Conservation (phyloP, 163 green algal genomes). For the Trebouxiophyceae sp. region DNA sequence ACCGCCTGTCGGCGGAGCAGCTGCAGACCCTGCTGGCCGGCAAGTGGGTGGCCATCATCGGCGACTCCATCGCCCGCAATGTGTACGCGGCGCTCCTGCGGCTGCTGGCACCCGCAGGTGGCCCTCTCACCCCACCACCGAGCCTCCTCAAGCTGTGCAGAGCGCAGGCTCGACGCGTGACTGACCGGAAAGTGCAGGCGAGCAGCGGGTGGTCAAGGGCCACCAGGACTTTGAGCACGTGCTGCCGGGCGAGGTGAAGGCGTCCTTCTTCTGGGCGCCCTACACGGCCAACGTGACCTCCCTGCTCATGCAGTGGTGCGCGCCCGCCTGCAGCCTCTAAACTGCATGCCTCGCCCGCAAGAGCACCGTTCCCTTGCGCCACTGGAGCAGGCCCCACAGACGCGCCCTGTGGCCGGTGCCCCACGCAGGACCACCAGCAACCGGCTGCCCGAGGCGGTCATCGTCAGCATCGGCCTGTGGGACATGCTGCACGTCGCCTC, state of each 20-base stretch:
- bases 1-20: background rate
- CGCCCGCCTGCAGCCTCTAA: too few relatives aligned
- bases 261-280: conserved; percentile 32
- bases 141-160: background rate
- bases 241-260: conserved; percentile 17
- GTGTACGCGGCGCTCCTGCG: conserved; percentile 33
- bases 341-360: too few relatives aligned
- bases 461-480: conserved; percentile 38
- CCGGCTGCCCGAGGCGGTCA: conserved; percentile 14
- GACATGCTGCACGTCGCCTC: conserved; percentile 39
- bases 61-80: conserved; percentile 41
- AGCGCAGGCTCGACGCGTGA: background rate
- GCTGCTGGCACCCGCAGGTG: conserved; percentile 8
- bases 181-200: conserved; percentile 3
- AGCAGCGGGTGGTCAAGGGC: conserved; percentile 22
- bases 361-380: too few relatives aligned
- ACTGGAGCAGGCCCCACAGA: too few relatives aligned
- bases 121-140: background rate
- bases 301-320: too few relatives aligned
- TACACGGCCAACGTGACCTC: conserved; percentile 32
- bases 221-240: conserved; percentile 37
- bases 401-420: too few relatives aligned
- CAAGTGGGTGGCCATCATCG: conserved; percentile 32
- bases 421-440: too few relatives aligned
- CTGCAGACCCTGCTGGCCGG: conserved; percentile 7